Evolutionary conservation across 1,284 basidiomycete genomes (phyloP), one percentile per base, ranked within the genome.

Genomic region (Irpex sp.): DNA sequence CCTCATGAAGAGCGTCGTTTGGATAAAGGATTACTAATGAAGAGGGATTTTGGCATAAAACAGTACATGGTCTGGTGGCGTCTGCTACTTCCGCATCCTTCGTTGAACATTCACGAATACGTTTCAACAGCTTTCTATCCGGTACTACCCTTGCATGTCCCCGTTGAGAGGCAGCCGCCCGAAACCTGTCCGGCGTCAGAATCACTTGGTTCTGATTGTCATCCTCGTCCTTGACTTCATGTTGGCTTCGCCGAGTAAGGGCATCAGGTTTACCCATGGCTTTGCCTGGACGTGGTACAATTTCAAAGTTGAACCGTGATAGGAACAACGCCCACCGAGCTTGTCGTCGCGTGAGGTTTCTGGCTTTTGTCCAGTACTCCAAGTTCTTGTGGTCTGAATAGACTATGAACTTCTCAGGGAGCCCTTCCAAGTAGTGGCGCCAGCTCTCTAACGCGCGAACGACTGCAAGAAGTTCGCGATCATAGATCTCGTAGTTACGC

Each of bases 211-310:
- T 5, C 6, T 11, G 4, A 26, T 60, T 60, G 31, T 60, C 58
- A 3, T 51, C 49, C 1, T 21, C 26, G 33, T 60, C 49, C n/a
- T 47, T 3, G 31, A 60, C 47, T 11, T 60, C 19, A 8, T n/a
- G 19, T 7, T 19, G 37, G 36, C 5, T 19, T 1, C 74, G 54
- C 17, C 74, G 55, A 0, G 79, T 82, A 1, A 85, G 69, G 0
- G 76, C 68, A 63, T 85, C 79, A 0, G 79, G 66, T 37, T 74
- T 72, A 0, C 47, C 47, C 47, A 49, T 49, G 5, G 47, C 5
- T n/a, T 66, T 67, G 0, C 82, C 80, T 0, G 80, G 77, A 4
- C 70, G 67, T 61, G 83, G 79, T 0, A 69, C 54, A 1, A 85
- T 69, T 0, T 57, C 60, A 63, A 79, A 79, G 50, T 79, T 68